Percentiles rank a stretch among this genome's conserved stretches.
These are phyloP conservation scores for Rhodotorula sp. DNA, from an alignment of 1,284 basidiomycete species.

Conservation along the genomic window DNA sequence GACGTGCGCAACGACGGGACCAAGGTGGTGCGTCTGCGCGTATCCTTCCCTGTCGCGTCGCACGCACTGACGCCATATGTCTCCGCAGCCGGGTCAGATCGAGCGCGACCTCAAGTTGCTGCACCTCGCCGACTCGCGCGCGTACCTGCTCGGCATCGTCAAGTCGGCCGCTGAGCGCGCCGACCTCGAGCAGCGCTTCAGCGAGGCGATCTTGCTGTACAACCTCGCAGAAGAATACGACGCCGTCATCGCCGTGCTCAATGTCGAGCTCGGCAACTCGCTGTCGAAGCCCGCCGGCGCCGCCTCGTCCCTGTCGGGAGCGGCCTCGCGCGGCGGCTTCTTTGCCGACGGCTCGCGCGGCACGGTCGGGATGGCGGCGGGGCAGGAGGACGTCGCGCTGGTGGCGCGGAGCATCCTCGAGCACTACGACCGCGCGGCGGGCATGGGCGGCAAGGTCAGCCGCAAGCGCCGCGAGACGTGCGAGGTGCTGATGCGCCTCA, in stretches of 20 bases:
- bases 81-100: constrained; percentile 72
- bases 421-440: constrained; percentile 80
- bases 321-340: background rate
- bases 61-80: background rate
- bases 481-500: constrained; percentile 70
- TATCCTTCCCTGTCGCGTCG: background rate
- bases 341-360: constrained; percentile 9
- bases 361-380: constrained; percentile 57
- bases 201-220: constrained; percentile 92
- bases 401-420: constrained; percentile 80
- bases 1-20: constrained; percentile 86
- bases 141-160: constrained; percentile 82
- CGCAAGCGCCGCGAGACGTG: constrained; percentile 69
- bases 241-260: constrained; percentile 84
- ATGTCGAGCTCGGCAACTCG: constrained; percentile 83
- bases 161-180: constrained; percentile 74
- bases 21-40: constrained; percentile 63
- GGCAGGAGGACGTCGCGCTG: constrained; percentile 68
- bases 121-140: constrained; percentile 66
- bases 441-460: constrained; percentile 71
- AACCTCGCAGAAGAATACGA: constrained; percentile 90
- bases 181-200: constrained; percentile 67
- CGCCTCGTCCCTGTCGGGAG: constrained; percentile 21
- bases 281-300: constrained; percentile 61
- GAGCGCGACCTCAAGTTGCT: constrained; percentile 79